Conservation (phyloP, 2,329 filamentous ascomycete species). For the Xylaria digitata region DNA sequence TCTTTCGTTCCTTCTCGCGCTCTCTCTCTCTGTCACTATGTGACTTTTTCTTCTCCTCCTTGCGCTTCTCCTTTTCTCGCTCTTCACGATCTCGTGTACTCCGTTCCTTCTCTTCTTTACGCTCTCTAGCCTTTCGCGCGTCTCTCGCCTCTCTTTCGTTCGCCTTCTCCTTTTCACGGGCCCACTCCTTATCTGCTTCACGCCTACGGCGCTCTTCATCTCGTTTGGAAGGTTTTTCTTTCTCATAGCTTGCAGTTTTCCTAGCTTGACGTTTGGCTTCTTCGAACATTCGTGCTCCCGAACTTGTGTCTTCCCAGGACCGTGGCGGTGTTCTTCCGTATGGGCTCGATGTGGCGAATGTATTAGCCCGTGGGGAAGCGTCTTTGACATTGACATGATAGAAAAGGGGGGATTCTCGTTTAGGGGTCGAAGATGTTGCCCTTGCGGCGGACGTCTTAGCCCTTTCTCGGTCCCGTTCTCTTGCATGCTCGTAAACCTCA, state of each 20-base stretch:
- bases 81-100: constrained; percentile 39
- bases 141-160: constrained; percentile 39
- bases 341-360: constrained; percentile 54
- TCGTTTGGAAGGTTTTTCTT: constrained; percentile 57
- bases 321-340: constrained; percentile 52
- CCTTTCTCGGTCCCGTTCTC: constrained; percentile 58
- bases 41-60: constrained; percentile 41
- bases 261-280: constrained; percentile 58
- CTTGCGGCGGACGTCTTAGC: constrained; percentile 40
- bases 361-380: constrained; percentile 60
- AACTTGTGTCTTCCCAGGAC: constrained; percentile 62
- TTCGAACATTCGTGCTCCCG: constrained; percentile 53
- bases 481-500: constrained; percentile 70
- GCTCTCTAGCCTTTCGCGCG: constrained; percentile 47
- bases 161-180: constrained; percentile 41
- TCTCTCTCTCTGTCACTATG: constrained; percentile 49
- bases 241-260: constrained; percentile 60
- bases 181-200: constrained; percentile 49
- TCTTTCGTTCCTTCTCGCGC: constrained; percentile 48
- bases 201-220: constrained; percentile 54
- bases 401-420: constrained; percentile 49
- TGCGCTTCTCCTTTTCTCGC: constrained; percentile 50
- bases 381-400: constrained; percentile 65
- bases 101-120: constrained; percentile 48
- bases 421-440: constrained; percentile 51